phyloP scores from a whole-genome alignment of 2,329 filamentous ascomycete genomes.

The Phaeosphaeriaceae sp. region DNA sequence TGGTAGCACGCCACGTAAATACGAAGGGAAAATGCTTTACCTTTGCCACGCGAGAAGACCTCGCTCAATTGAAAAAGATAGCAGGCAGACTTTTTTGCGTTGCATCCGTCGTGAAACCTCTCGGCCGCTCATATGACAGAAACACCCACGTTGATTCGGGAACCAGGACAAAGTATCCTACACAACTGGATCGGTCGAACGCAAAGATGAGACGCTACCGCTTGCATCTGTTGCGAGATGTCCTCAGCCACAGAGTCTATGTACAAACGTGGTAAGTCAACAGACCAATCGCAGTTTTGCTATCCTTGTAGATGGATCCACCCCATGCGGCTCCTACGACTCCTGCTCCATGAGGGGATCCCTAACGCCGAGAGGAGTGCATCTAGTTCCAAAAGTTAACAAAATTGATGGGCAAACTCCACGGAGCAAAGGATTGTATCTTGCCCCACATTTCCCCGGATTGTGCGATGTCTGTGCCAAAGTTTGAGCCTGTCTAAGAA shows the following conservation, averaged over 20 bases:
- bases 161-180: conserved; percentile 12
- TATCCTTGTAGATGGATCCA: conserved; percentile 8
- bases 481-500: too few species aligned
- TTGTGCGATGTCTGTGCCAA: background rate
- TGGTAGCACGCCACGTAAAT: background rate
- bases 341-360: conserved; percentile 25
- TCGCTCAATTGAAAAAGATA: background rate
- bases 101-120: conserved; percentile 2
- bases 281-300: conserved; percentile 10
- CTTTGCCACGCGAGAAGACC: background rate
- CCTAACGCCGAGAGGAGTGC: conserved; percentile 14
- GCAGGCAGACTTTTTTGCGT: background rate
- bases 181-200: conserved; percentile 31
- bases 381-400: background rate
- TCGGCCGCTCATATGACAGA: conserved; percentile 16
- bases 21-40: background rate
- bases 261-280: conserved; percentile 4
- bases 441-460: background rate
- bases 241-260: conserved; percentile 20
- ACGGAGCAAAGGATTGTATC: conserved; percentile 5
- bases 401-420: background rate
- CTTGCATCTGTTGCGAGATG: conserved; percentile 11
- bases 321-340: conserved; percentile 28
- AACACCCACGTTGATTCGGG: conserved; percentile 7
- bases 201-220: conserved; percentile 18